Conservation (phyloP, 2,329 filamentous ascomycete species). For the Diplodia scrobiculata region DNA sequence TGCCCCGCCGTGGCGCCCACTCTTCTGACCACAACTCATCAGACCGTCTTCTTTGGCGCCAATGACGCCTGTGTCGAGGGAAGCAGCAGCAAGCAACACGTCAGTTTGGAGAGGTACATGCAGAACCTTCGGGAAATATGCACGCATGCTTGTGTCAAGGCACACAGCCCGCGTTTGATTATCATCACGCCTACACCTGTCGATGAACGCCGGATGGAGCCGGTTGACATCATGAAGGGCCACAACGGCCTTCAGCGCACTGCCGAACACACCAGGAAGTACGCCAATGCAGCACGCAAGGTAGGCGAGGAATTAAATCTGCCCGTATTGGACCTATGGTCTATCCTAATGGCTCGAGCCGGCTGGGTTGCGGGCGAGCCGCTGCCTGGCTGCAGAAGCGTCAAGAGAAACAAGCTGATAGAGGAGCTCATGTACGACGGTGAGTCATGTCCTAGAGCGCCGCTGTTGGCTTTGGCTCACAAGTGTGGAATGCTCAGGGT, state of each 20-base stretch:
- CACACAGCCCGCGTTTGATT: conserved; percentile 72
- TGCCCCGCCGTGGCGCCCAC: not conserved
- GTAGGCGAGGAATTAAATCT: conserved; percentile 60
- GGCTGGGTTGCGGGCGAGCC: conserved; percentile 54
- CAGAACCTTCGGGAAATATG: conserved; percentile 72
- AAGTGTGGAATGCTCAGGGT: conserved; percentile 42
- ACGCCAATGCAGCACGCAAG: conserved; percentile 65
- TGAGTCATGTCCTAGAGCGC: conserved; percentile 37
- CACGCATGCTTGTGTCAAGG: conserved; percentile 67
- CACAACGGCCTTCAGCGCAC: conserved; percentile 52
- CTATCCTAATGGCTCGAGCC: conserved; percentile 68
- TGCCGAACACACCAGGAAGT: conserved; percentile 64
- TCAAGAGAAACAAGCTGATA: conserved; percentile 60
- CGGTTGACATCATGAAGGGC: conserved; percentile 48
- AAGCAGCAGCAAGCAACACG: conserved; percentile 68
- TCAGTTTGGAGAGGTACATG: conserved; percentile 74
- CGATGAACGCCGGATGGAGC: conserved; percentile 70
- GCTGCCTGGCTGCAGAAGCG: conserved; percentile 60
- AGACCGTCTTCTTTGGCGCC: conserved; percentile 82
- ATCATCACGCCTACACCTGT: conserved; percentile 81
- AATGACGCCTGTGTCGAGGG: conserved; percentile 79
- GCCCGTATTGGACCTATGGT: conserved; percentile 77
- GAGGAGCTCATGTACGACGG: conserved; percentile 59
- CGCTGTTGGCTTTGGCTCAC: not conserved
- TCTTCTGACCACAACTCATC: conserved; percentile 41